Conservation (phyloP, 2,329 filamentous ascomycete genomes). For the Nothopassalora personata region DNA sequence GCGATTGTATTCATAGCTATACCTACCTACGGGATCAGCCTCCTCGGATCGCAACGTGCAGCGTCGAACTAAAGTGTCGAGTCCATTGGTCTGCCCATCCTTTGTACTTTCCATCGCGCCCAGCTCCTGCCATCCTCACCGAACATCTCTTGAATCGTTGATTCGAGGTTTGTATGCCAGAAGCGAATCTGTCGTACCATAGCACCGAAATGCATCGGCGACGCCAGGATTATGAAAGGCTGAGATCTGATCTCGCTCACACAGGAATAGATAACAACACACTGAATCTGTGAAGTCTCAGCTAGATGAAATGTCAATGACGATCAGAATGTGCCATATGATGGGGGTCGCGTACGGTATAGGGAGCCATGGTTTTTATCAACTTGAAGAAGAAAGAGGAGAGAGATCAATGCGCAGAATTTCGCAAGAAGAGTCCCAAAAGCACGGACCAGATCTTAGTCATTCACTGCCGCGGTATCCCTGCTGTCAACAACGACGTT, state of each 20-base stretch:
- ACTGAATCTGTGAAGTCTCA: neutral
- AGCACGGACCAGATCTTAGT: neutral
- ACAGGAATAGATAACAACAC: neutral
- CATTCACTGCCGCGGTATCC: neutral
- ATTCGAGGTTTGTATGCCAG: neutral
- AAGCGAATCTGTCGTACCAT: neutral
- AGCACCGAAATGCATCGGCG: neutral
- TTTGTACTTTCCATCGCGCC: neutral
- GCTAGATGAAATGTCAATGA: too few relatives aligned
- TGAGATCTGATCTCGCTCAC: neutral
- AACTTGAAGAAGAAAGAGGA: neutral
- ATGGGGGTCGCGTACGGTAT: neutral
- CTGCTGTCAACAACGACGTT: neutral
- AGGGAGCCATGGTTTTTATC: neutral
- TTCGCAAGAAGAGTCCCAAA: neutral
- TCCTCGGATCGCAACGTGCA: too few relatives aligned
- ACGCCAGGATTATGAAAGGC: neutral
- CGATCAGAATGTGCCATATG: too few relatives aligned
- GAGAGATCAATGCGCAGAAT: neutral
- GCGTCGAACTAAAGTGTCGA: too few relatives aligned
- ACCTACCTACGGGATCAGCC: too few relatives aligned
- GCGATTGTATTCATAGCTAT: too few relatives aligned
- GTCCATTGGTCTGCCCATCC: too few relatives aligned
- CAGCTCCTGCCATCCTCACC: neutral
- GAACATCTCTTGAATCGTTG: neutral